Evolutionary conservation across 2,329 filamentous ascomycete species (phyloP).

Genomic region (Pezicula radicicola): DNA sequence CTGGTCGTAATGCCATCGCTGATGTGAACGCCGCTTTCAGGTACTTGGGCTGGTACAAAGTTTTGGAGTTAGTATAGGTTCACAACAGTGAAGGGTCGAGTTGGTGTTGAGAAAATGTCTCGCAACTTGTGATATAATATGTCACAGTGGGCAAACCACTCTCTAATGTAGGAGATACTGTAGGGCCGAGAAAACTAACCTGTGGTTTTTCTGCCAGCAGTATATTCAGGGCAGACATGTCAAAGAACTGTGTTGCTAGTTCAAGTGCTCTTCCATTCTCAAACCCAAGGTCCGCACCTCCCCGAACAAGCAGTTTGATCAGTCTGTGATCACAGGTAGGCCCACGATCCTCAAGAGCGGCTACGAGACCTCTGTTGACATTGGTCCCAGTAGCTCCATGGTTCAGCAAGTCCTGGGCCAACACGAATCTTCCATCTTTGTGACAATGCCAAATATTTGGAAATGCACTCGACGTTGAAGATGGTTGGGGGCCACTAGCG

Average conservation of each 20-base stretch:
- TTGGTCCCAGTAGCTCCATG: neutral
- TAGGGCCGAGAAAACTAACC: too few species aligned
- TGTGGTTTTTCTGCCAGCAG: too few species aligned
- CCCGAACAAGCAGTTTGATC: neutral
- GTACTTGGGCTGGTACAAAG: neutral
- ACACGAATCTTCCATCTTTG: neutral
- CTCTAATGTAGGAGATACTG: too few species aligned
- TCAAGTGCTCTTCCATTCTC: too few species aligned
- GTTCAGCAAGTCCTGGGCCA: neutral
- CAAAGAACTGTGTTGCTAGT: too few species aligned
- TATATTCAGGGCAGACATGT: too few species aligned
- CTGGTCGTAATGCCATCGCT: conserved; percentile 4
- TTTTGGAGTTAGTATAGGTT: neutral
- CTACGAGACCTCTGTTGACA: neutral
- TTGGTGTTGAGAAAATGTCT: neutral
- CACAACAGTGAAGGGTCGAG: neutral
- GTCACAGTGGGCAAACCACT: too few species aligned
- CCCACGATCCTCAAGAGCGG: neutral
- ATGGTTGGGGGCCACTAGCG: neutral
- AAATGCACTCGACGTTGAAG: neutral
- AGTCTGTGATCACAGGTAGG: neutral
- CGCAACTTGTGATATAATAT: too few species aligned
- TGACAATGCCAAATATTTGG: neutral
- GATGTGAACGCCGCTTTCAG: conserved; percentile 9
- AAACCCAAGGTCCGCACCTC: neutral